phyloP scores from a whole-genome alignment of 768 basidiomycete species.

The Sarcomyxa edulis region DNA sequence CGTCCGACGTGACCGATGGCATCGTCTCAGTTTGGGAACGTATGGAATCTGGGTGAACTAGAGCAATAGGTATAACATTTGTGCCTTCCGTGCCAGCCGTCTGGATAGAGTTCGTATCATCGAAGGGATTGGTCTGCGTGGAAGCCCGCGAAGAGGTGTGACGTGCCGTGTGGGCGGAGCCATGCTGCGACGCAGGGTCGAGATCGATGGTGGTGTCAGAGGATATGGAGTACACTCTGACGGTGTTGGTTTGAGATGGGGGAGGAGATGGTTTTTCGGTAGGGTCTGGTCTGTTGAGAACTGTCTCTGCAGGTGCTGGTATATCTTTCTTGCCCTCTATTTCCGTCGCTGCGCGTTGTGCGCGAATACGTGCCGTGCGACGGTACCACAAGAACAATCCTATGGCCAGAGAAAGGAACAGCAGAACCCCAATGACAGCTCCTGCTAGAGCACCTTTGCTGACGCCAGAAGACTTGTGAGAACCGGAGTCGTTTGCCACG shows the following conservation, averaged over 20 bases:
- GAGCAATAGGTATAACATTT: conserved; percentile 84
- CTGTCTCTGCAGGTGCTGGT: conserved; percentile 71
- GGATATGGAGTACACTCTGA: conserved; percentile 44
- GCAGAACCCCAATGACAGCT: conserved; percentile 58
- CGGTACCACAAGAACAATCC: conserved; percentile 61
- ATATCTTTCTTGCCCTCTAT: conserved; percentile 43
- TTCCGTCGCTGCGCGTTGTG: background rate
- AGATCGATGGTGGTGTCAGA: conserved; percentile 54
- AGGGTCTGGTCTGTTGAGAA: conserved; percentile 80
- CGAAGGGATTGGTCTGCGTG: conserved; percentile 62
- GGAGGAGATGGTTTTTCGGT: conserved; percentile 49
- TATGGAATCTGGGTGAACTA: conserved; percentile 58
- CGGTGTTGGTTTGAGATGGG: conserved; percentile 29
- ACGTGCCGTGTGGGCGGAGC: conserved; percentile 15
- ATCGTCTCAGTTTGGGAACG: conserved; percentile 20
- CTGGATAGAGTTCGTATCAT: conserved; percentile 74
- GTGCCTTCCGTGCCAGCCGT: conserved; percentile 77
- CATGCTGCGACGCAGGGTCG: conserved; percentile 34
- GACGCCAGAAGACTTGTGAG: conserved; percentile 28
- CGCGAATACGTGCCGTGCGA: conserved; percentile 26
- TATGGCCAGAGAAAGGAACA: conserved; percentile 51
- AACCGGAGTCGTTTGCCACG: conserved; percentile 23
- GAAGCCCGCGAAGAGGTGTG: conserved; percentile 23
- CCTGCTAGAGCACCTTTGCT: conserved; percentile 73
- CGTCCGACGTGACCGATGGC: conserved; percentile 27